phyloP scores from a whole-genome alignment of 2,329 filamentous ascomycete genomes.

The Neoarthrinium moseri region DNA sequence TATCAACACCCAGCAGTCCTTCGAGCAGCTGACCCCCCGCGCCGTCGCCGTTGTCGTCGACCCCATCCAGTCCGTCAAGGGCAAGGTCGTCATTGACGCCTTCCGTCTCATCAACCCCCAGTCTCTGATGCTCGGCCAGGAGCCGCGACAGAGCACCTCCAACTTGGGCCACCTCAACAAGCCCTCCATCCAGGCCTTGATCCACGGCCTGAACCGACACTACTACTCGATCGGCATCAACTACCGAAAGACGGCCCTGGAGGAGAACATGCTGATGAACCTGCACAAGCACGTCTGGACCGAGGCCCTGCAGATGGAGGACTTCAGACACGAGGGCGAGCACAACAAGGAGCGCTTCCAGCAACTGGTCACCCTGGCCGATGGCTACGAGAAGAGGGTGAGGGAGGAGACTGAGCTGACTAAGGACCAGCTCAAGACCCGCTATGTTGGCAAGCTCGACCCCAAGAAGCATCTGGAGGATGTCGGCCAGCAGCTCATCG shows the following conservation, averaged over 20 bases:
- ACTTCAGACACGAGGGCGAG: constrained; percentile 81
- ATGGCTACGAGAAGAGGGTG: constrained; percentile 97
- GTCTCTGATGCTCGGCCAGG: constrained; percentile 95
- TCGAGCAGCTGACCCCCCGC: constrained; percentile 95
- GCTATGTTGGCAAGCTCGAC: constrained; percentile 98
- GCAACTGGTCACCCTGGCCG: constrained; percentile 82
- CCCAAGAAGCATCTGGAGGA: constrained; percentile 99
- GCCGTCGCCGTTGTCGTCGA: constrained; percentile 98
- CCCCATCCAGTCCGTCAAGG: constrained; percentile 98
- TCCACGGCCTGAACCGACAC: constrained; percentile 95
- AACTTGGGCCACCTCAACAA: constrained; percentile 98
- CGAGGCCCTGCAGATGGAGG: constrained; percentile 93
- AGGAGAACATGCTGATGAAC: constrained; percentile 99
- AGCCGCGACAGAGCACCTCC: constrained; percentile 95
- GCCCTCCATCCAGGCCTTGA: constrained; percentile 98
- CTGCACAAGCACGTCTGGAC: constrained; percentile 99
- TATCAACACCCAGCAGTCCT: constrained; percentile 99
- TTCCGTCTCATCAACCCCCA: constrained; percentile 99
- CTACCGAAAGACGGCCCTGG: constrained; percentile 94
- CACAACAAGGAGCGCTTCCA: constrained; percentile 87
- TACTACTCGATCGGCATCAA: constrained; percentile 99
- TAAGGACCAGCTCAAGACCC: constrained; percentile 96
- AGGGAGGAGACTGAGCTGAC: constrained; percentile 98
- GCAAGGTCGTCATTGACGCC: constrained; percentile 98
- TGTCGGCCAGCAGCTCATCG: constrained; percentile 92